Evolutionary conservation across 164 flowering plant genomes (phyloP).

Genomic region (Tetracentron sinense): DNA sequence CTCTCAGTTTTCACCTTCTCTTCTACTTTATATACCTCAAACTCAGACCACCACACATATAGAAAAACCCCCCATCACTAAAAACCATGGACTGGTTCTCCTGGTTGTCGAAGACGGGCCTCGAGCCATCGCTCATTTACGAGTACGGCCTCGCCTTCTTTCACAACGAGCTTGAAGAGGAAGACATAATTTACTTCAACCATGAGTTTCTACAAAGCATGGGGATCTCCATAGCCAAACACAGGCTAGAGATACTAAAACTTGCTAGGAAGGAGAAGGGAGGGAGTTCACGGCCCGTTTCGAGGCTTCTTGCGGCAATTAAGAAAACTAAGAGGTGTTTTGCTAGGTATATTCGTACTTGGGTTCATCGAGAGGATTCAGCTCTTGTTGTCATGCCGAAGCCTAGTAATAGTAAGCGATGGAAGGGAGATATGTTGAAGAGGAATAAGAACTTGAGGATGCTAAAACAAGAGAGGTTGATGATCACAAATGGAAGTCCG

Average conservation of each 20-base stretch:
- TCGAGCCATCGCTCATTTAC: conserved; percentile 52
- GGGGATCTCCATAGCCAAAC: conserved; percentile 80
- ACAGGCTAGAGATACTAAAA: conserved; percentile 81
- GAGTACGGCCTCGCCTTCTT: conserved; percentile 61
- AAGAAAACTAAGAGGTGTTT: conserved; percentile 50
- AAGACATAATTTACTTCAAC: conserved; percentile 62
- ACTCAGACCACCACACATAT: background rate
- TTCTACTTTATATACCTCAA: conserved; percentile 2
- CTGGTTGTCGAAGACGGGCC: conserved; percentile 64
- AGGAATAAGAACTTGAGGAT: conserved; percentile 43
- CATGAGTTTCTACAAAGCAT: conserved; percentile 84
- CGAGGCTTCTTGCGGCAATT: conserved; percentile 45
- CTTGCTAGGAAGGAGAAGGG: conserved; percentile 51
- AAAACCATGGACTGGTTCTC: conserved; percentile 77
- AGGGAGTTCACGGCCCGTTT: conserved; percentile 29
- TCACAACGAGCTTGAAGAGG: conserved; percentile 62
- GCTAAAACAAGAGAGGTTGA: conserved; percentile 37
- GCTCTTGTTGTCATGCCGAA: conserved; percentile 50
- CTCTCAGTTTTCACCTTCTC: conserved; percentile 5
- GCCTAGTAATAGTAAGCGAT: conserved; percentile 37
- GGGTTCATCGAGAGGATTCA: conserved; percentile 44
- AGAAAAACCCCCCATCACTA: background rate
- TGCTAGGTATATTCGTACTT: conserved; percentile 32
- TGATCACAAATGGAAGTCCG: conserved; percentile 51
- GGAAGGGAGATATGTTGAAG: conserved; percentile 60